These are phyloP conservation scores for Picea sitchensis DNA, from an alignment of 75 land plant genomes.

Conservation along the genomic window DNA sequence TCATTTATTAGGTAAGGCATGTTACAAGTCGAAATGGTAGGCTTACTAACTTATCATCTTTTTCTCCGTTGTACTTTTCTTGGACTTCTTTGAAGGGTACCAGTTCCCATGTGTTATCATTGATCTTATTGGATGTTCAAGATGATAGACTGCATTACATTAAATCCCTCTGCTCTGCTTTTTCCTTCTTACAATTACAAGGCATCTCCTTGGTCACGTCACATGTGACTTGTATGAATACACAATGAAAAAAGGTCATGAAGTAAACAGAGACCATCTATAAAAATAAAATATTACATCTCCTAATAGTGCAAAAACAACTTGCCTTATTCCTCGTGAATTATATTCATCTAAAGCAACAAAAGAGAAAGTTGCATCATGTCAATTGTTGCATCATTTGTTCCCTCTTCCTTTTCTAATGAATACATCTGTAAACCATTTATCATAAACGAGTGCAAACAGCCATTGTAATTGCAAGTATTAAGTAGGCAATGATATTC, in stretches of 20 bases:
- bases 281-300: neutral
- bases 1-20: too few relatives aligned
- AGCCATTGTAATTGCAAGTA: neutral
- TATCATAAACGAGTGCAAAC: neutral
- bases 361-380: neutral
- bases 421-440: neutral
- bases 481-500: neutral
- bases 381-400: neutral
- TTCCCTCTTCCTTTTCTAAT: neutral
- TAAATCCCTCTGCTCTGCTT: neutral
- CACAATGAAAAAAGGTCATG: neutral
- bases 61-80: too few relatives aligned
- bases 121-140: too few relatives aligned
- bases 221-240: neutral
- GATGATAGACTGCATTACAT: too few relatives aligned
- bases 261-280: neutral
- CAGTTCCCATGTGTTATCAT: too few relatives aligned
- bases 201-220: neutral
- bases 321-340: neutral
- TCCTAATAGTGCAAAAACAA: neutral
- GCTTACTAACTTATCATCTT: too few relatives aligned
- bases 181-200: neutral
- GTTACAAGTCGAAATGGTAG: too few relatives aligned
- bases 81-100: too few relatives aligned
- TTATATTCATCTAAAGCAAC: slow-evolving; percentile 1